Evolutionary conservation across 352 stramenopile genomes (phyloP).

Genomic region (Phytophthora hibernalis): DNA sequence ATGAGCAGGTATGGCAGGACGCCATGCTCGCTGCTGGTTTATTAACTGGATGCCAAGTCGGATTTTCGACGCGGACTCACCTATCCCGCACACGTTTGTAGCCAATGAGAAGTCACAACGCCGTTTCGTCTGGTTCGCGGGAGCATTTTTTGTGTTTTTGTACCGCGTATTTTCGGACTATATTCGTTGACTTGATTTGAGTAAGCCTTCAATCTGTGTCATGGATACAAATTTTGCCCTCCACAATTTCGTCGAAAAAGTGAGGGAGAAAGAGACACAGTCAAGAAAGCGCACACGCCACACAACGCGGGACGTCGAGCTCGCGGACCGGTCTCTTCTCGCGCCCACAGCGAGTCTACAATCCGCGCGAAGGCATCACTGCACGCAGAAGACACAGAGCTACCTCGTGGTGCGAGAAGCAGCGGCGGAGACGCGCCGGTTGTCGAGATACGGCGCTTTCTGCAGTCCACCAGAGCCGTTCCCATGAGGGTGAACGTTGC

Average conservation of each 20-base stretch:
- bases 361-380: background rate
- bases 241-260: conserved; percentile 25
- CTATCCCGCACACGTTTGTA: conserved; percentile 22
- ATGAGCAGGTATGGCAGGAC: background rate
- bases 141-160: conserved; percentile 30
- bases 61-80: conserved; percentile 13
- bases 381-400: conserved; percentile 17
- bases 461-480: conserved; percentile 26
- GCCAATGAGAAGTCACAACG: conserved; percentile 8
- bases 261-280: conserved; percentile 18
- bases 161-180: conserved; percentile 3
- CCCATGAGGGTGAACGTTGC: conserved; percentile 40
- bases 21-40: no score
- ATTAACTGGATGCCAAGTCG: background rate
- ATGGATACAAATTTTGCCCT: conserved; percentile 15
- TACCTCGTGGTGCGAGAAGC: conserved; percentile 23
- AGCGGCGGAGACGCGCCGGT: conserved; percentile 18
- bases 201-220: conserved; percentile 4
- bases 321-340: conserved; percentile 1
- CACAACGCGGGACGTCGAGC: conserved; percentile 12
- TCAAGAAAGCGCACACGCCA: conserved; percentile 28
- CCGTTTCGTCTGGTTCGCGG: conserved; percentile 12
- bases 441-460: conserved; percentile 39
- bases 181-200: conserved; percentile 13
- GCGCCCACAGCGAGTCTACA: background rate